Evolutionary conservation across 1,284 basidiomycete genomes (phyloP).

Genomic region (Inonotus hispidus): DNA sequence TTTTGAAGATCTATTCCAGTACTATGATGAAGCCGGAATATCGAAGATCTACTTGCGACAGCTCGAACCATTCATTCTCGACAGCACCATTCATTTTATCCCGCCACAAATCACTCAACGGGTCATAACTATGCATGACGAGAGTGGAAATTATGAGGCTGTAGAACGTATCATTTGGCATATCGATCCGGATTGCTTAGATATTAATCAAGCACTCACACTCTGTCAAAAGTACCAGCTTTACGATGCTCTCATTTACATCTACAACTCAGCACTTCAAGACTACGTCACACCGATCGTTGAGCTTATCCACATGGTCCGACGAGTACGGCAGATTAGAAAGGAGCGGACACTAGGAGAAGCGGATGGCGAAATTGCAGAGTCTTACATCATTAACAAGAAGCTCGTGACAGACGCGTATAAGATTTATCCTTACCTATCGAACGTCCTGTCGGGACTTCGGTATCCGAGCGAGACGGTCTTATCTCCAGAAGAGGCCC

Average conservation of each 20-base stretch:
- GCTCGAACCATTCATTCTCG: conserved; percentile 82
- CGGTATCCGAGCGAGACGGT: conserved; percentile 83
- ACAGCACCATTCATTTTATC: conserved; percentile 64
- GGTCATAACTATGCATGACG: conserved; percentile 75
- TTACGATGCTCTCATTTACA: conserved; percentile 93
- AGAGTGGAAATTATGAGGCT: conserved; percentile 64
- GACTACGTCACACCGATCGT: conserved; percentile 91
- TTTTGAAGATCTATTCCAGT: conserved; percentile 90
- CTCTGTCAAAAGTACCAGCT: conserved; percentile 81
- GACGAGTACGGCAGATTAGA: conserved; percentile 55
- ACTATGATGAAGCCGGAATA: conserved; percentile 84
- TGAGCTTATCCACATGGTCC: conserved; percentile 75
- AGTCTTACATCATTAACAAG: conserved; percentile 31
- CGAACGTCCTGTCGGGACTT: conserved; percentile 78
- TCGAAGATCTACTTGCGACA: conserved; percentile 82
- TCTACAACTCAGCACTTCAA: conserved; percentile 83
- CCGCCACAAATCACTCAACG: conserved; percentile 87
- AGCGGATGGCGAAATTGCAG: conserved; percentile 20
- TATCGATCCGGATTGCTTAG: conserved; percentile 86
- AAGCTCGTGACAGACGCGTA: conserved; percentile 73
- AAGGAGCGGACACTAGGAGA: conserved; percentile 31
- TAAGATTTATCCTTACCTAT: conserved; percentile 92
- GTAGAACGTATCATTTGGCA: conserved; percentile 95
- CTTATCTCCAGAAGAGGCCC: conserved; percentile 57
- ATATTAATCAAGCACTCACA: conserved; percentile 88